These are phyloP conservation scores for Physcomitrellopsis africana DNA, from an alignment of 225 moss, liverwort and hornwort species.

Conservation along the genomic window DNA sequence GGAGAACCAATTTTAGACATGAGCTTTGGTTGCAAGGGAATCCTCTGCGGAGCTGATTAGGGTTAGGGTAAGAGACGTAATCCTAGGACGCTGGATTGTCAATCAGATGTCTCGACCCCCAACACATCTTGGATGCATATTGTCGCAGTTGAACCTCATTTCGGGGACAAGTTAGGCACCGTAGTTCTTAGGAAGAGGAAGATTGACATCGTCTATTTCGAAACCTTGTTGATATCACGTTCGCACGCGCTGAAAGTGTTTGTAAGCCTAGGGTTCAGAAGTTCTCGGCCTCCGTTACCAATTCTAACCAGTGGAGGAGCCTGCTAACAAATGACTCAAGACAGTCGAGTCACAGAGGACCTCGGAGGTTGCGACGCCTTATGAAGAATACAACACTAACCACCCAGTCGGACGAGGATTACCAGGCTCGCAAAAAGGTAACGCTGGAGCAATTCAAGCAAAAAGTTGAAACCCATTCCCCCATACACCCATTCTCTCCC, in stretches of 20 bases:
- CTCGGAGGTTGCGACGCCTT: conserved; percentile 22
- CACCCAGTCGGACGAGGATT: conserved; percentile 38
- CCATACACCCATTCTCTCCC: conserved; percentile 11
- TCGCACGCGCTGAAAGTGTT: conserved; percentile 33
- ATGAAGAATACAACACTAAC: conserved; percentile 4
- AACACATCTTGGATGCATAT: background rate
- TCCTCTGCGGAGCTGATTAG: background rate
- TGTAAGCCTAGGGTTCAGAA: conserved; percentile 30
- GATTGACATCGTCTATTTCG: background rate
- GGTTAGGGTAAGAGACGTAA: conserved; percentile 8
- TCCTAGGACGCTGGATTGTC: conserved; percentile 22
- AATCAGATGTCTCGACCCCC: background rate
- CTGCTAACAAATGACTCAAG: conserved; percentile 40
- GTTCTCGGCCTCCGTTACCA: background rate
- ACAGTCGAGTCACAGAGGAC: conserved; percentile 17
- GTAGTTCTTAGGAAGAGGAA: background rate
- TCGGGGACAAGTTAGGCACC: background rate
- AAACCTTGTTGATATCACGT: conserved; percentile 42
- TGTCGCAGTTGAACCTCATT: conserved; percentile 1
- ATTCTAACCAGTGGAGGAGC: conserved; percentile 12
- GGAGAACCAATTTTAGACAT: conserved; percentile 1
- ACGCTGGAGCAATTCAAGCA: conserved; percentile 56
- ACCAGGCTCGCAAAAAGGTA: conserved; percentile 62
- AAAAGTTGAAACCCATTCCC: background rate
- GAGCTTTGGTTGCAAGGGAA: background rate